phyloP scores from a whole-genome alignment of 208 protist species.

The Histomonas meleagridis region DNA sequence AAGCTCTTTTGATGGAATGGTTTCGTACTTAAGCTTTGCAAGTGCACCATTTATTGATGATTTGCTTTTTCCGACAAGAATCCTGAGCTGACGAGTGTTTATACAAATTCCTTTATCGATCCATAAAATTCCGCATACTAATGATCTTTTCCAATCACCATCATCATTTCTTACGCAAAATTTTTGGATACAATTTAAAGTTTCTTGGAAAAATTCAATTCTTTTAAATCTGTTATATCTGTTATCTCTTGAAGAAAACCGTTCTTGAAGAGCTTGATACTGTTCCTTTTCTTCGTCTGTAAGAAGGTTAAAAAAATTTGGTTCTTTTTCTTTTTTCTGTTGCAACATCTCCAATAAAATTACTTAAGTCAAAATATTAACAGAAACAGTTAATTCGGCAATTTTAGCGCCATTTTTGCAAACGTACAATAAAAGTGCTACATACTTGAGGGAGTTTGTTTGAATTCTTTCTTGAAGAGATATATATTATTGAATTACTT shows the following conservation, averaged over 20 bases:
- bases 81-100: not conserved
- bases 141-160: not conserved
- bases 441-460: too few relatives aligned
- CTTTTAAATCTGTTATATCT: not conserved
- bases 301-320: too few relatives aligned
- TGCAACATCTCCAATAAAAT: too few relatives aligned
- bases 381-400: too few relatives aligned
- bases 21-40: not conserved
- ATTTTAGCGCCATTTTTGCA: too few relatives aligned
- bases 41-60: not conserved
- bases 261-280: not conserved
- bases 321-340: too few relatives aligned
- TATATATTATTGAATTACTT: too few relatives aligned
- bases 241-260: not conserved
- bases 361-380: too few relatives aligned
- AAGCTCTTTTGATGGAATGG: not conserved
- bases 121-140: not conserved
- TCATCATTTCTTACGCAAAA: not conserved
- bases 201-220: not conserved
- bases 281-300: too few relatives aligned
- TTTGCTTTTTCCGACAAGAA: not conserved
- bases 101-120: constrained; percentile 15
- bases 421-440: too few relatives aligned
- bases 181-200: not conserved
- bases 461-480: too few relatives aligned